Evolutionary conservation across 495 filamentous ascomycete genomes (phyloP), one percentile per base, ranked within the genome.

Genomic region (Pyrenula aspistea): DNA sequence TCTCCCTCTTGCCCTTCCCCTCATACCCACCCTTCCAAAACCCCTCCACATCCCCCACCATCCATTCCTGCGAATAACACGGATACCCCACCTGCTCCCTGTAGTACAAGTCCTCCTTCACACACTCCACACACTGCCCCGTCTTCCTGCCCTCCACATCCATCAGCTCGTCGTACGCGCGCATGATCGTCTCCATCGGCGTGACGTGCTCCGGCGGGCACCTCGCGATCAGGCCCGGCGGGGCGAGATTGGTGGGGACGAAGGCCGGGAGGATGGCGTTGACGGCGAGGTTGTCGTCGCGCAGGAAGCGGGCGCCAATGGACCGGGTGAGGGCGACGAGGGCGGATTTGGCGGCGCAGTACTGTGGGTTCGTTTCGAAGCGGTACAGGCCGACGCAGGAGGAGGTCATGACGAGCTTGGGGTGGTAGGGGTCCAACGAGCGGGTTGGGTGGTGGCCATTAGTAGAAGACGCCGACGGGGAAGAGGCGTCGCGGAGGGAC

Each of bases 261-360:
- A 72, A 62, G 22, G 65, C 70, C 2, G 72, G 72, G 53, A 69
- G 70, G 24, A 73, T 57, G 20, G 62, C 62, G 61, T 75, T 75
- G 51, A 75, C 57, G 4, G 63, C 68, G 55, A 75, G 71, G 23
- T 63, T 62, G 49, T 69, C 62, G n/a, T 63, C 57, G 22, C 58
- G 59, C 21, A 70, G 56, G 2, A 57, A 25, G 8, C 20, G 1
- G 62, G 64, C 12, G 25, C 55, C 64, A 3, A 63, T 54, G 12
- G 66, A 55, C 10, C 71, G 68, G 15, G 60, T 63, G 2, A 73
- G 57, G 1, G 67, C 69, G n/a, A 73, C 61, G 22, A 73, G 61
- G 2, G 59, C 70, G 56, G 69, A 63, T 53, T 73, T 73, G 25
- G 61, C 52, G 20, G 67, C 63, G 0, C 58, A 59, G 55, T 73